Conservation (phyloP, 2,329 filamentous ascomycete genomes). For the Colletotrichum plurivorum region DNA sequence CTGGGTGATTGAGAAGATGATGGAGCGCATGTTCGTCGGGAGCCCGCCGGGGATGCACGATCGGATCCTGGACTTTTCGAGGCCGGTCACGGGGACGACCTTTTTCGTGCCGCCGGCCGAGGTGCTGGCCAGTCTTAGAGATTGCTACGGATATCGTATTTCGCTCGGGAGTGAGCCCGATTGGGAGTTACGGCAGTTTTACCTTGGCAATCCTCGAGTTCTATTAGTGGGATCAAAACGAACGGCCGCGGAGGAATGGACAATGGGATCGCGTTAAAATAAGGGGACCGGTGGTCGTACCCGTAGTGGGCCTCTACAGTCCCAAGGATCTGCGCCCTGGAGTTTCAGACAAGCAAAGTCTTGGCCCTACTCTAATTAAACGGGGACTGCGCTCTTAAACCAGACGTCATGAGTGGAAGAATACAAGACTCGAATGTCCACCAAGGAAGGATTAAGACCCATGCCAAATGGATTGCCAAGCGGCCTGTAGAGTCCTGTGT, state of each 20-base stretch:
- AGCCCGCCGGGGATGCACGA: constrained; percentile 68
- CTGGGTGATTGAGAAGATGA: constrained; percentile 72
- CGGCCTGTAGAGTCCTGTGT: not conserved
- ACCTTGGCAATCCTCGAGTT: not conserved
- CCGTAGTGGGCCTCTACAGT: not conserved
- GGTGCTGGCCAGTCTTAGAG: constrained; percentile 47
- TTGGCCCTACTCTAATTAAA: not conserved
- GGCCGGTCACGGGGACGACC: constrained; percentile 63
- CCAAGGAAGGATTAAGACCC: not conserved
- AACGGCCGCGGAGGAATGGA: not conserved
- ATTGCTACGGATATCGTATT: no score
- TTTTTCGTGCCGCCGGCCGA: constrained; percentile 67
- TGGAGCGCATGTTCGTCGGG: constrained; percentile 70
- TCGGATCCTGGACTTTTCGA: constrained; percentile 68
- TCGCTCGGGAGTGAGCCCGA: not conserved
- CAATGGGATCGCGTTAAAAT: not conserved
- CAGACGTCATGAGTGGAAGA: constrained; percentile 14
- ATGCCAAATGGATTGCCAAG: not conserved
- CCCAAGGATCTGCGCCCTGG: constrained; percentile 3
- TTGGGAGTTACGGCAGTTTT: not conserved
- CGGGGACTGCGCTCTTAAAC: not conserved
- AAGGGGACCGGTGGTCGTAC: not conserved
- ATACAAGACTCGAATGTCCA: not conserved
- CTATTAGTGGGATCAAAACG: constrained; percentile 5
- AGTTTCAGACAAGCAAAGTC: constrained; percentile 2